Base-by-base conservation (phyloP, 139 green algal genomes). In the Diplosphaera chodatii region DNA sequence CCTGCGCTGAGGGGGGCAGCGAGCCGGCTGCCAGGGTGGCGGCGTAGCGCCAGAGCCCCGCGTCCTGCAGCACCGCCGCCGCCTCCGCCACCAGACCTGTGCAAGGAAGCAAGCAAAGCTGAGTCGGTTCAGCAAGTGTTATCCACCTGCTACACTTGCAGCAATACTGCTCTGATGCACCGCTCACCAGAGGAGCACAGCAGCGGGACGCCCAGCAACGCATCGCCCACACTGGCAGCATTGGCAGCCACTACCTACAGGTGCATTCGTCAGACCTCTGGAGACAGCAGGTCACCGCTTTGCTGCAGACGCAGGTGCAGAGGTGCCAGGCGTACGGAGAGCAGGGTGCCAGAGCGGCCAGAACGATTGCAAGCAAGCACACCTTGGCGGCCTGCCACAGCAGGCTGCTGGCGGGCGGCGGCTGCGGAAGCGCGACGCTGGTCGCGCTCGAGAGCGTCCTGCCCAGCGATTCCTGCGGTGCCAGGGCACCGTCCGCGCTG, bases 151-250 rank as follows among this genome's bases (percentile, higher is more conserved):
- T 59, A 3, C 18, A 25, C 48, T 21, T 25, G 10, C 48, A 25
- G 22, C 16, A 23, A 59, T 25, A 25, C 48, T 48, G 37, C 48
- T 59, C 25, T 25, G 16, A 5, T 18, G 16, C 4, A 25, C 25
- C 48, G 16, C 33, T 41, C 56, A 77, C 86, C 88, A 29, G 84
- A 88, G 21, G 90, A 86, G 76, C 82, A 89, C 41, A 93, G 85
- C 41, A 96, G 82, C 21, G 90, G 88, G 34, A 93, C 88, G 0
- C 82, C 86, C 56, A 96, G 82, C 76, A 94, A 80, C n/a, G 74
- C 69, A 69, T 96, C 91, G 1, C 90, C 90, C 34, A 90, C 72
- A 16, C 56, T 77, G n/a, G 87, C 82, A 21, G 88, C 87, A 66
- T 94, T 90, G 1, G 90, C 90, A 0, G 87, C 78, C 27, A 93